Conservation (phyloP, 345 rosid genomes). For the Gossypium longicalyx region DNA sequence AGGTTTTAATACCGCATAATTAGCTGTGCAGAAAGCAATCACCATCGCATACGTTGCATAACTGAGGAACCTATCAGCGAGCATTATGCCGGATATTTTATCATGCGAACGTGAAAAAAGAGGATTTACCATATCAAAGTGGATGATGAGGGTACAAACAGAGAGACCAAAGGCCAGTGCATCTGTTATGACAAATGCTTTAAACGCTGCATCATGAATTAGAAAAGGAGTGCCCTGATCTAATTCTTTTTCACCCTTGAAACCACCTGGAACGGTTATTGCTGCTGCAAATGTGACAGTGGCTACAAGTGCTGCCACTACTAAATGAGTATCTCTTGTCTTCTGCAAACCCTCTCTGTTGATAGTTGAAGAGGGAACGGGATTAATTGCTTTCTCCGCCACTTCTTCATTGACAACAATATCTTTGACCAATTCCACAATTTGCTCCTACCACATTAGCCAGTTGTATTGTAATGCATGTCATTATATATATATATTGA, state of each 20-base stretch:
- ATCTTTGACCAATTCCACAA: too few species aligned
- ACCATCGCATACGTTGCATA: background rate
- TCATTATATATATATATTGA: too few species aligned
- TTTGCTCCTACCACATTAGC: background rate
- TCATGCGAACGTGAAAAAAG: background rate
- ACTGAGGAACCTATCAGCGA: background rate
- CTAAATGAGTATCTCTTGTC: too few species aligned
- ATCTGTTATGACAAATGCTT: too few species aligned
- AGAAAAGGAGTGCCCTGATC: conserved; percentile 1
- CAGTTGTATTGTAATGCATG: too few species aligned
- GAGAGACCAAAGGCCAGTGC: background rate
- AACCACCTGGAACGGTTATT: too few species aligned
- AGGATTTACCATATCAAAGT: background rate
- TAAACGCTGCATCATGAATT: background rate
- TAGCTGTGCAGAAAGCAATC: background rate
- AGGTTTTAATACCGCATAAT: background rate
- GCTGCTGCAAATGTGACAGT: too few species aligned
- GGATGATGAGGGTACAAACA: background rate
- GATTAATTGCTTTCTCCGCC: too few species aligned
- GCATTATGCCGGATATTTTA: accelerated
- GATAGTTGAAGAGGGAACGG: accelerated
- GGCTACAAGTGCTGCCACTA: too few species aligned
- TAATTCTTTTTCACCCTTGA: background rate
- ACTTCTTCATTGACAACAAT: too few species aligned
- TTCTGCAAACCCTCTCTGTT: too few species aligned